A percentile compares a stretch with the other conserved stretches of the same genome.
phyloP scores from a whole-genome alignment of 176 grass and related monocot species.

The Oryza australiensis region DNA sequence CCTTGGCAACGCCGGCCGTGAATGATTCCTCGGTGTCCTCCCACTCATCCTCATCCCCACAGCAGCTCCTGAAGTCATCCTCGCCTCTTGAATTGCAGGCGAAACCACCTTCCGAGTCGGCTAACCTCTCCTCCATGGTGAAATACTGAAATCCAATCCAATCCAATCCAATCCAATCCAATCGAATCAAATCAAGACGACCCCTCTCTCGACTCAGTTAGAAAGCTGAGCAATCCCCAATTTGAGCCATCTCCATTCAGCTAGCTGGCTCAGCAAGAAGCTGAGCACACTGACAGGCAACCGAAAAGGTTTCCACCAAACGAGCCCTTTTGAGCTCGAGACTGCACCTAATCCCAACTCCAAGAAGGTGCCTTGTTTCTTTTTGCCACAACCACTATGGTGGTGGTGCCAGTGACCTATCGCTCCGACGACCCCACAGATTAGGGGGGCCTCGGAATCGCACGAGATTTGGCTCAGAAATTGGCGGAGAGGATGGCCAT shows the following conservation, averaged over 20 bases:
- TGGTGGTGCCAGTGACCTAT: background rate
- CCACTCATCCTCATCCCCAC: constrained; percentile 88
- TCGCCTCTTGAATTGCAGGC: background rate
- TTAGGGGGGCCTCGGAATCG: background rate
- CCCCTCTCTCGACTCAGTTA: background rate
- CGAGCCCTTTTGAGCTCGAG: constrained; percentile 25
- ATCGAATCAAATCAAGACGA: no score
- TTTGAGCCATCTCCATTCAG: constrained; percentile 19
- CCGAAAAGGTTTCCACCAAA: constrained; percentile 40
- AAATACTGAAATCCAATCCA: background rate
- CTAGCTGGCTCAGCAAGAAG: background rate
- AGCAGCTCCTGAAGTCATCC: constrained; percentile 90
- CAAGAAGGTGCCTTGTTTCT: constrained; percentile 29
- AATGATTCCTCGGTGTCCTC: constrained; percentile 94
- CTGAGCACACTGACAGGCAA: background rate
- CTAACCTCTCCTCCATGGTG: constrained; percentile 40
- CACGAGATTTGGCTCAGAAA: constrained; percentile 30
- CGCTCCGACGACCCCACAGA: background rate
- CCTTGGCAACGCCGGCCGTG: constrained; percentile 45
- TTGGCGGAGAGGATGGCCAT: background rate
- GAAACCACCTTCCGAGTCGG: background rate
- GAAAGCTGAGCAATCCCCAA: constrained; percentile 1
- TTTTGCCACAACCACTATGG: constrained; percentile 32
- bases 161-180: background rate
- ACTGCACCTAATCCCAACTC: constrained; percentile 23